phyloP scores from a whole-genome alignment of 305 asterid species.

The Solanum hybrid region DNA sequence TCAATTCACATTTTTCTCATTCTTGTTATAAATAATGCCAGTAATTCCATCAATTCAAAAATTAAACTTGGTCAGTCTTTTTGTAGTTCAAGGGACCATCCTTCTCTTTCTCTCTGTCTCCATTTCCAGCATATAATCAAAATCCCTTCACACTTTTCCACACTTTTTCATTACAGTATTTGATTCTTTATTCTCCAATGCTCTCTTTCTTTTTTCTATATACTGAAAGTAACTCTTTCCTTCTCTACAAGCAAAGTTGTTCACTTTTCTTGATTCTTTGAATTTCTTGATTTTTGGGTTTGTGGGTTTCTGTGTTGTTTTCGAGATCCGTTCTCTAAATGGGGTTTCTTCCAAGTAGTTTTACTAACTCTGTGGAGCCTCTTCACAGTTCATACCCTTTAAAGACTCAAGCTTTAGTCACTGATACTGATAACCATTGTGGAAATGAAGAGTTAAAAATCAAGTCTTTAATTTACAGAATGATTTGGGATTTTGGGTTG shows the following conservation, averaged over 20 bases:
- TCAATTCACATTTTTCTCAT: slow-evolving; percentile 32
- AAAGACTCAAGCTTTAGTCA: slow-evolving; percentile 19
- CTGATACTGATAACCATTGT: slow-evolving; percentile 10
- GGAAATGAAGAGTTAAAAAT: slow-evolving; percentile 36
- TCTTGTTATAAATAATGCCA: slow-evolving; percentile 20
- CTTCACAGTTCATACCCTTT: slow-evolving; percentile 21
- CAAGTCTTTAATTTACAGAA: slow-evolving; percentile 50
- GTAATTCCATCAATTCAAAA: slow-evolving; percentile 11
- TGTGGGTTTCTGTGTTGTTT: slow-evolving; percentile 33
- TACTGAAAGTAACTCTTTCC: slow-evolving; percentile 22
- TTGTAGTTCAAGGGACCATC: slow-evolving; percentile 34
- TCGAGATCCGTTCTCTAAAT: slow-evolving; percentile 32
- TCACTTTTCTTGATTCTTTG: slow-evolving; percentile 8
- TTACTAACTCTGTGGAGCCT: slow-evolving; percentile 28
- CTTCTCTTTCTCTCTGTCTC: background rate
- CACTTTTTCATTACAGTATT: background rate
- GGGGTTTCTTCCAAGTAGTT: slow-evolving; percentile 48
- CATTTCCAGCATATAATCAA: slow-evolving; percentile 1
- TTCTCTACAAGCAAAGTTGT: slow-evolving; percentile 59
- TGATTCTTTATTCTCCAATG: background rate
- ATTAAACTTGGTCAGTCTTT: slow-evolving; percentile 11
- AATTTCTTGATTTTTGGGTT: slow-evolving; percentile 31
- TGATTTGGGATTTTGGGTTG: slow-evolving; percentile 69
- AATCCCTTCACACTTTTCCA: background rate
- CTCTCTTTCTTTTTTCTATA: background rate